These are phyloP conservation scores for Debaryomyces singareniensis DNA, from an alignment of 1,139 yeast genomes.

Conservation along the genomic window DNA sequence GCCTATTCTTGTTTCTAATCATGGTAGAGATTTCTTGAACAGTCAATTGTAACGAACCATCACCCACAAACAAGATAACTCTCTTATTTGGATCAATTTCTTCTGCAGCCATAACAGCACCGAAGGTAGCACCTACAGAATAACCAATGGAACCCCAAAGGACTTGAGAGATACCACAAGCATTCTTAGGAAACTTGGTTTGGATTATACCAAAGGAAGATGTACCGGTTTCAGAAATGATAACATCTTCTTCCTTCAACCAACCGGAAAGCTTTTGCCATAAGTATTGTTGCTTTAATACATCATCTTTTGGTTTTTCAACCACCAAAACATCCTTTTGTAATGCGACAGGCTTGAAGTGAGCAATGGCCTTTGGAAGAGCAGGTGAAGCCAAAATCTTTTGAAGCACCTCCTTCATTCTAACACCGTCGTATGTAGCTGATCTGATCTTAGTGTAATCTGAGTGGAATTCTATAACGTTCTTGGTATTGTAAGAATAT, in stretches of 20 bases:
- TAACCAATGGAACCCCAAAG: conserved; percentile 29
- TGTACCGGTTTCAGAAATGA: conserved; percentile 35
- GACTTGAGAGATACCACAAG: conserved; percentile 34
- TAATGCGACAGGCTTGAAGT: conserved; percentile 11
- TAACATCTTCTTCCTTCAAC: conserved; percentile 31
- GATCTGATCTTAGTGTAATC: conserved; percentile 29
- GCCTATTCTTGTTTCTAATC: conserved; percentile 24
- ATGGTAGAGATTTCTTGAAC: conserved; percentile 37
- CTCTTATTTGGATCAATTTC: conserved; percentile 26
- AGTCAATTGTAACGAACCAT: conserved; percentile 38
- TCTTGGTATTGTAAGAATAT: conserved; percentile 29
- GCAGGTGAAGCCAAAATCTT: conserved; percentile 11
- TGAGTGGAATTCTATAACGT: conserved; percentile 35
- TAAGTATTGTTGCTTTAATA: conserved; percentile 28
- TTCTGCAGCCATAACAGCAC: conserved; percentile 29
- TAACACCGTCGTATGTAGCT: conserved; percentile 29
- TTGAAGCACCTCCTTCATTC: conserved; percentile 29
- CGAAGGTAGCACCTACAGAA: conserved; percentile 26
- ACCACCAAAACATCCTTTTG: conserved; percentile 10
- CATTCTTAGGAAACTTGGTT: conserved; percentile 27
- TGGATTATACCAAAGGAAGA: conserved; percentile 38
- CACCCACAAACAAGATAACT: conserved; percentile 34
- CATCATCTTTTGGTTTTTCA: conserved; percentile 7
- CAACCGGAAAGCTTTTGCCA: conserved; percentile 28
- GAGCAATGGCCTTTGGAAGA: conserved; percentile 10